Base-by-base conservation (phyloP, 768 basidiomycete genomes). In the Pleurotus giganteus region DNA sequence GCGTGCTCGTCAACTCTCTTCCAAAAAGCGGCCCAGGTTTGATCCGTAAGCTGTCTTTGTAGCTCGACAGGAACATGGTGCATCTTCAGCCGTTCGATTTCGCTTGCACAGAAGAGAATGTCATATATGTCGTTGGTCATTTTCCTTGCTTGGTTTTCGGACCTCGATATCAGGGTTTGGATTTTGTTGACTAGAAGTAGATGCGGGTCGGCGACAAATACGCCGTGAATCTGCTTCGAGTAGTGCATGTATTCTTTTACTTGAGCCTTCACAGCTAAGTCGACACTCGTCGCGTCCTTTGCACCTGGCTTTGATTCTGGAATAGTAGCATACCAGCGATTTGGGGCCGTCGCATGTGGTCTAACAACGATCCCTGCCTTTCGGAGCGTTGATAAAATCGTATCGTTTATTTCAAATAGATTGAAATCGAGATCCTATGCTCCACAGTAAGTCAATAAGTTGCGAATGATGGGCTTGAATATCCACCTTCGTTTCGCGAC, bases 111-210 rank as follows among this genome's bases (percentile, higher is more conserved):
- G 42, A 45, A 54, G 17, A 54, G 21, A 9, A 54, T 27, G 15
- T 54, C 53, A 12, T 45, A 15, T 3, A 54, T 44, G 53, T 54
- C 53, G 5, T 23, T 42, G 7, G 15, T 21, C 11, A 44, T 36
- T 29, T 54, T 54, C 53, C 21, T 45, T 23, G 17, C 42, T 41
- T 43, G 42, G 23, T 45, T 45, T 12, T 15, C 26, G 5, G 42
- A 43, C 42, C 53, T 36, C 13, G 15, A 26, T 4, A 26, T 21
- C n/a, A 54, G 13, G 23, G 34, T 39, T 45, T 29, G 26, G 28
- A 54, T 45, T 17, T 54, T 54, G 39, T 54, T 42, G 12, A 54
- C 53, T 42, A 54, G 31, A 8, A 54, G 42, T 41, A 54, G 28
- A 23, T 41, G 53, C 4, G 23, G 34, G 24, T 45, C 42, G 4